Base-by-base conservation (phyloP, 2,329 filamentous ascomycete species). In the Blastomyces silverae region DNA sequence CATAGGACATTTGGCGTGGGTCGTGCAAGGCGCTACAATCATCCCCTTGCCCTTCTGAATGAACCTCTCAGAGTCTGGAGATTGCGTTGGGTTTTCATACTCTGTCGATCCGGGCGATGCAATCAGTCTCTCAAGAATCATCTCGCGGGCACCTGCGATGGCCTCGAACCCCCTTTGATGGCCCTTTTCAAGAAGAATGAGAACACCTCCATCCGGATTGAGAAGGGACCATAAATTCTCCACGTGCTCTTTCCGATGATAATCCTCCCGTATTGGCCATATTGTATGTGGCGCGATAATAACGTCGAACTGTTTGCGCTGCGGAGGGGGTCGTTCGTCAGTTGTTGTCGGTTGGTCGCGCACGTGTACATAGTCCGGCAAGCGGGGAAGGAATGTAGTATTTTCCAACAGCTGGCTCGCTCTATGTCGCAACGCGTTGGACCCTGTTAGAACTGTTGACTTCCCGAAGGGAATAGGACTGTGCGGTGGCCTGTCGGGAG, bases 161-260 rank as follows among this genome's bases (percentile, higher is more conserved):
- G 91, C 90, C 75, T 97, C 94, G 69, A 99, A 99, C 0, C 94
- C 94, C 55, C 91, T 86, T 15, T 92, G 90, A 15, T 96, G 85
- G 0, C 92, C 94, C 75, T 97, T 97, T 75, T 99, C 94, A 28
- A 97, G 79, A 2, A 97, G 78, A 60, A 97, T 85, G 4, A 99
- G 82, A 17, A 99, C 84, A 46, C 94, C 94, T 1, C 93, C 93
- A 22, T 92, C 83, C 1, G 89, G 89, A 62, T 89, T 90, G 3
- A 97, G 81, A 61, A 97, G 82, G 17, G 86, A 87, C 94, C 94
- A 99, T 1, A 97, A 84, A 66, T 96, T 96, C 72, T 95, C 87
- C 25, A 97, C 81, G 62, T 94, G 82, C 44, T 88, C 84, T 72
- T 90, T 92, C 57, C 92, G 88, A 71, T 89, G 81, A 71, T 88